Evolutionary conservation across 495 filamentous ascomycete genomes (phyloP).

Genomic region (Penicillium dipodomyicola): DNA sequence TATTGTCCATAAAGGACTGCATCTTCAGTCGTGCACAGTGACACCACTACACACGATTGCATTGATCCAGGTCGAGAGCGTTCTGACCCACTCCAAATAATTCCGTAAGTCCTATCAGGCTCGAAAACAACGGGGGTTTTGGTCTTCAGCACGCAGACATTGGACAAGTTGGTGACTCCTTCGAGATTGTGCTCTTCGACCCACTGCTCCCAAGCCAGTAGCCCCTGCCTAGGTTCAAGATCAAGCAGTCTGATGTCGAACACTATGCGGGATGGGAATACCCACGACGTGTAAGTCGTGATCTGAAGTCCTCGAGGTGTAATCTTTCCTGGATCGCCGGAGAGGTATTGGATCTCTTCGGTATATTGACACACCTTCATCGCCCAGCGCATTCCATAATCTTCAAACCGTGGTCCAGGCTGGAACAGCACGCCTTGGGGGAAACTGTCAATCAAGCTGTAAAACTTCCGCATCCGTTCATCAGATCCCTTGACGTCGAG

Average conservation of each 20-base stretch:
- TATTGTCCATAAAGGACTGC: neutral
- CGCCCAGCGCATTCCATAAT: neutral
- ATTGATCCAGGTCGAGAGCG: neutral
- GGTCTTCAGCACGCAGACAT: neutral
- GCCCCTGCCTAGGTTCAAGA: neutral
- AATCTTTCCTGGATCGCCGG: neutral
- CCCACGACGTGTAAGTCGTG: neutral
- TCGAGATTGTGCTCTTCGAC: neutral
- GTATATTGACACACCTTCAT: neutral
- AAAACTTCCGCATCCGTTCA: neutral
- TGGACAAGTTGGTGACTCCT: neutral
- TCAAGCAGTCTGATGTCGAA: neutral
- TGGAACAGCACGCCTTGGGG: neutral
- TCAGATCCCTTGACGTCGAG: neutral
- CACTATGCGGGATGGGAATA: neutral
- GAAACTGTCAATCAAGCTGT: neutral
- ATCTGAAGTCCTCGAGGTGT: neutral
- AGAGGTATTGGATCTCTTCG: neutral
- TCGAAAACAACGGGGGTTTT: neutral
- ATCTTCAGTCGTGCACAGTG: neutral
- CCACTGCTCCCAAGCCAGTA: neutral
- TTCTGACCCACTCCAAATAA: neutral
- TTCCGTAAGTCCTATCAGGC: neutral
- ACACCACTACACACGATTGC: neutral
- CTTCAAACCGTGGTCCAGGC: neutral